Conservation (phyloP, 805 yeast species). For the Pichia kluyveri region DNA sequence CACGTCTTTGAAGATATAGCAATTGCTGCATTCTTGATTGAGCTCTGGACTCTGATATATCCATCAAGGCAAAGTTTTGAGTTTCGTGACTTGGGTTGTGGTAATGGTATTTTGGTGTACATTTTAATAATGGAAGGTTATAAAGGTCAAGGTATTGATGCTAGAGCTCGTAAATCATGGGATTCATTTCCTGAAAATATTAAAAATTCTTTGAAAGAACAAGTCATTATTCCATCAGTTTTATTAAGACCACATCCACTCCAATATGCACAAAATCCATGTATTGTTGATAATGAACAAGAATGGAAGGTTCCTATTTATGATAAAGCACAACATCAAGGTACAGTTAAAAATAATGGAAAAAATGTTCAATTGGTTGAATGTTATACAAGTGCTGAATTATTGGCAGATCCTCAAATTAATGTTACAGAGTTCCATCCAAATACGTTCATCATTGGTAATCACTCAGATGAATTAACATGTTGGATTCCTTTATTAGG, state of each 20-base stretch:
- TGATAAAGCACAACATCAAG: slow-evolving; percentile 18
- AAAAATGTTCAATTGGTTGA: slow-evolving; percentile 37
- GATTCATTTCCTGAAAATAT: slow-evolving; percentile 57
- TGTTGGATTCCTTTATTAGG: slow-evolving; percentile 91
- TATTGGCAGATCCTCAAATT: slow-evolving; percentile 44
- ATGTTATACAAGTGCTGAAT: slow-evolving; percentile 43
- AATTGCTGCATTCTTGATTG: slow-evolving; percentile 88
- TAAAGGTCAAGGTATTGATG: slow-evolving; percentile 80
- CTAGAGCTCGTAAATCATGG: slow-evolving; percentile 87
- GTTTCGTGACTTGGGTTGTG: slow-evolving; percentile 90
- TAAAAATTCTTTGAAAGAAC: slow-evolving; percentile 53
- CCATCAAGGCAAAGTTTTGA: slow-evolving; percentile 37
- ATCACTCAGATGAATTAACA: slow-evolving; percentile 91
- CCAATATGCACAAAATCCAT: slow-evolving; percentile 42
- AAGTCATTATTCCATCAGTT: slow-evolving; percentile 73
- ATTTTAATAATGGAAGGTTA: slow-evolving; percentile 73
- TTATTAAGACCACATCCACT: slow-evolving; percentile 65
- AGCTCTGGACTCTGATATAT: slow-evolving; percentile 60
- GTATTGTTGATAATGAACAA: slow-evolving; percentile 51
- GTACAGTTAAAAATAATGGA: slow-evolving; percentile 6
- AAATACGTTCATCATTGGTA: slow-evolving; percentile 80
- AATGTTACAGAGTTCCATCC: slow-evolving; percentile 59
- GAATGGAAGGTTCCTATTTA: slow-evolving; percentile 44
- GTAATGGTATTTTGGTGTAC: slow-evolving; percentile 81
- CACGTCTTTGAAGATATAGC: slow-evolving; percentile 96